Evolutionary conservation across 2,329 filamentous ascomycete species (phyloP), one percentile per base, ranked within the genome.

Genomic region (Lasiodiplodia gonubiensis): DNA sequence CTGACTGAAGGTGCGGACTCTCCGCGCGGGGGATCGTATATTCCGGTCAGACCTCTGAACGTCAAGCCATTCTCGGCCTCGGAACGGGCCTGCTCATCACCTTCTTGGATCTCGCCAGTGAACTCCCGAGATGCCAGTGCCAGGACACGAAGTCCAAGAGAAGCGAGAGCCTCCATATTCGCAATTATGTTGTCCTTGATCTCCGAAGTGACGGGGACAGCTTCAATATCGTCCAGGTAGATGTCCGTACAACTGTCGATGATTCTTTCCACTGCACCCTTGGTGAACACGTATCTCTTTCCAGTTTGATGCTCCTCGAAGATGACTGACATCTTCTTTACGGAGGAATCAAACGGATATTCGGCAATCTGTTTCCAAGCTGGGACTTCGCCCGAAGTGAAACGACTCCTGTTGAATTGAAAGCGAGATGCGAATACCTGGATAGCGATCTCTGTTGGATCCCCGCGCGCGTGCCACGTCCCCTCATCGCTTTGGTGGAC

Each of bases 1-100:
- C 74, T 74, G 53, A 83, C 81, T 7, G 81, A 78, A 10, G 72
- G 85, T 21, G 89, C 91, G 0, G 92, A 93, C 78, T 96, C 93
- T 2, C 88, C 87, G 2, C 93, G 90, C 37, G 92, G 93, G 2
- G 93, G 93, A 71, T 97, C 93, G 75, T 95, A 94, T 67, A 97
- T 88, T 64, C 92, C 93, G 51, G 91, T 89, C 6, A 97, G 84
- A 8, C 93, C 93, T 8, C 91, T 86, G 70, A 97, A 91, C 1
- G 83, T 86, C 23, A 97, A 86, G 37, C 86, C 83, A 46, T 83
- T 82, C 75, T 96, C 93, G 10, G 94, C 85, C 2, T 85, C 81
- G 7, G 82, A 79, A 2, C 93, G 90, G 6, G 85, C 79, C 12
- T 84, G 77, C 39, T 85, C 80, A 59, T 82, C 70, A 14, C 75